Evolutionary conservation across 2,329 filamentous ascomycete species (phyloP).

Genomic region (Phialemoniopsis sp.): DNA sequence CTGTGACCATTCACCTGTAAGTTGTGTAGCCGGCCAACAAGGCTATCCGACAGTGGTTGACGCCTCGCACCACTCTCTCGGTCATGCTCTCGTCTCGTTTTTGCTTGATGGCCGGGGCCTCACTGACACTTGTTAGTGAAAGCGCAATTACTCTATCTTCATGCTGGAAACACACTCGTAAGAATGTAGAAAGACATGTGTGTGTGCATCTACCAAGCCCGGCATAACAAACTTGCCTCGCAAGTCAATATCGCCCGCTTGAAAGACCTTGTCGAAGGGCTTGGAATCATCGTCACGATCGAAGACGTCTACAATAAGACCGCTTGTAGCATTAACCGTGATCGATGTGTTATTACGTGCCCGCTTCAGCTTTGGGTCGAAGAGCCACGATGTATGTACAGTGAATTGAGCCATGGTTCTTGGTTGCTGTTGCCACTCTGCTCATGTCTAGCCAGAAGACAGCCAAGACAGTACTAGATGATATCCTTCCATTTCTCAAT

Average conservation of each 20-base stretch:
- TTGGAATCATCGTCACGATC: conserved; percentile 20
- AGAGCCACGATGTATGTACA: conserved; percentile 41
- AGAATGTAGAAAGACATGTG: conserved; percentile 51
- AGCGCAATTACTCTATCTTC: conserved; percentile 9
- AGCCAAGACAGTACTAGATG: too few relatives aligned
- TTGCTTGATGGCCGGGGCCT: conserved; percentile 37
- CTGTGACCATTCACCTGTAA: conserved; percentile 21
- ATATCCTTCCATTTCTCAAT: too few relatives aligned
- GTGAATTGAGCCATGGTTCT: conserved; percentile 11
- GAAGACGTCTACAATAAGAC: conserved; percentile 32
- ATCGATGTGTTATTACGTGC: conserved; percentile 37
- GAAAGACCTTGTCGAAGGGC: conserved; percentile 14
- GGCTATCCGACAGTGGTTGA: conserved; percentile 46
- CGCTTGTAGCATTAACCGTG: conserved; percentile 29
- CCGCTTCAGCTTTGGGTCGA: conserved; percentile 37
- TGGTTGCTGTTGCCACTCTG: too few relatives aligned
- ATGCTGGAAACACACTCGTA: conserved; percentile 27
- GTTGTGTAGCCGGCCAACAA: conserved; percentile 56
- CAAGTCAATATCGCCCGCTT: conserved; percentile 44
- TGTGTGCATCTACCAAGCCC: conserved; percentile 50
- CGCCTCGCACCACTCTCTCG: conserved; percentile 49
- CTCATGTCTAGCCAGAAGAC: too few relatives aligned
- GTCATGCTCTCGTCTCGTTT: conserved; percentile 55
- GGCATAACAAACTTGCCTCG: conserved; percentile 46
- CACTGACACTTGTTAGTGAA: conserved; percentile 16